Base-by-base conservation (phyloP, 345 rosid genomes). In the Arabis hirsuta region DNA sequence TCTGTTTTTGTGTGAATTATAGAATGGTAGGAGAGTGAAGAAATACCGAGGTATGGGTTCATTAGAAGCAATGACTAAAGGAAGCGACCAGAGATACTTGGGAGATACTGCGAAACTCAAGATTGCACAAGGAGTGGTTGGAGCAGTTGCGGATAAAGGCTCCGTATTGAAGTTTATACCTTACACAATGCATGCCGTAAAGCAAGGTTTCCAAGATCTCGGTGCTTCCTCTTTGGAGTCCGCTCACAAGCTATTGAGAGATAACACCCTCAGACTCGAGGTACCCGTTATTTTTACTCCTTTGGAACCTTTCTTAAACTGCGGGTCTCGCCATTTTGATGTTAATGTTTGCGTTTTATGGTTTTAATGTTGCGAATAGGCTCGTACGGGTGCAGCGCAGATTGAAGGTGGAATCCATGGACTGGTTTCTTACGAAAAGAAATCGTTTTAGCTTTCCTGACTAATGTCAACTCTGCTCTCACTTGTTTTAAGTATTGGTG, bases 61-160 rank as follows among this genome's bases (percentile, higher is more conserved):
- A 26, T 78, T 94, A 24, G 97, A 94, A 90, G 98, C 97, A 7
- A 94, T 94, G 98, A 84, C 95, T 12, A 89, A 94, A 77, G 97
- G 97, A 38, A 94, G 97, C 57, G 97, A 94, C 79, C 86, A 82
- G 69, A 85, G 98, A 81, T 91, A 94, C 81, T 79, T 94, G 70
- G 97, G 98, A 4, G 98, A 94, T 77, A 84, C 81, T 14, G 73
- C 96, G 0, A 91, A 84, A 78, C 82, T 91, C 39, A 94, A 94
- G 87, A 91, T 94, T 60, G 97, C 98, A 9, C 95, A 91, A 77
- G 98, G 98, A 39, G 98, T 94, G 51, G 98, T 94, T 20, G 98
- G 97, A 78, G 86, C 95, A 7, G 96, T 94, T 58, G 87, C 88
- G 1, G 97, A 94, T 66, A 91, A 88, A 83, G 97, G 96, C 38